Base-by-base conservation (phyloP, 2,329 filamentous ascomycete genomes). In the Chrysoporthe puriensis region DNA sequence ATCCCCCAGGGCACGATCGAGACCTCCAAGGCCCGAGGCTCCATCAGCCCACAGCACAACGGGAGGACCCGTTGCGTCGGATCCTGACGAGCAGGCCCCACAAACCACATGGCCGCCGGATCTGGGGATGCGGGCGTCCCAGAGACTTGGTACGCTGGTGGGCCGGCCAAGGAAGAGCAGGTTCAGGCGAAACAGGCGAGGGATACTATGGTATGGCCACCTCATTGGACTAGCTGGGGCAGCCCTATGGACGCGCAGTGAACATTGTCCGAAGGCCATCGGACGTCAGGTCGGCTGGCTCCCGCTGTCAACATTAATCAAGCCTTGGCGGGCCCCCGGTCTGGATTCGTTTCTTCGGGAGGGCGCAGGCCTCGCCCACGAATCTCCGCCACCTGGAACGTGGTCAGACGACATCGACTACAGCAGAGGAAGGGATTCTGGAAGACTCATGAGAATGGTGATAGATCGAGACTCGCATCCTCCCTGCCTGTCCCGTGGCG, bases 401-500 rank as follows among this genome's bases (percentile, higher is more conserved):
- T 4, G 5, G 54, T 40, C 34, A 57, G 34, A n/a, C 34, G 40
- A 9, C 16, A 16, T 21, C 8, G 6, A 14, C 16, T 11, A 57
- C 32, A 40, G 3, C 34, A 36, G 54, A 34, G 54, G 16, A 32
- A 32, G 9, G 18, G 16, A n/a, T 52, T 16, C 26, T 54, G 13
- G 21, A 34, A 14, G 50, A 40, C 26, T 26, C 26, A 26, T 26
- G 26, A 26, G 26, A 26, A 26, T 32, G 11, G 21, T 34, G 34
- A 40, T 57, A 58, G 18, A 18, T 58, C 16, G 18, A 58, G 56
- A 42, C 81, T 40, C 16, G 13, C 40, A 21, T 44, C 3, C 32
- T 18, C 6, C 26, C 40, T 42, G 57, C n/a, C 18, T 26, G 40
- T 18, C 11, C n/a, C 3, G 40, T 16, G 40, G 44, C 21, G 57